Percentiles rank a stretch among this genome's conserved stretches.
Evolutionary conservation across 2,329 filamentous ascomycete species (phyloP).

Genomic region (Geoglossum cookeanum): DNA sequence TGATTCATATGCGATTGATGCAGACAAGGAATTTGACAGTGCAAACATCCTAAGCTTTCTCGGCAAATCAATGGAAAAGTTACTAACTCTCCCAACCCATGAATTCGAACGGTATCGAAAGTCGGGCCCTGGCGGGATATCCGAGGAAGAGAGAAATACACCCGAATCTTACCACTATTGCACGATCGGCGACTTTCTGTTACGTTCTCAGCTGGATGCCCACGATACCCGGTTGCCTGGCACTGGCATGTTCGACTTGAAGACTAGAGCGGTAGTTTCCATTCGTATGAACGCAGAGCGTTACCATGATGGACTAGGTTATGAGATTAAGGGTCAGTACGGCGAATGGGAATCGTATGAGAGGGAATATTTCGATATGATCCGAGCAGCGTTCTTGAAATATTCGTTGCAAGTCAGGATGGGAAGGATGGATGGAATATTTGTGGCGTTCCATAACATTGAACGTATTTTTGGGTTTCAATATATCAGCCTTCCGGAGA

Average conservation of each 20-base stretch:
- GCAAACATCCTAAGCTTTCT: constrained; percentile 80
- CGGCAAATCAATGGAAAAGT: constrained; percentile 91
- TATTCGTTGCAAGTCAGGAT: constrained; percentile 94
- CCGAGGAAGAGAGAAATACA: constrained; percentile 50
- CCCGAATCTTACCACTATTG: constrained; percentile 79
- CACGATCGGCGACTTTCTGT: constrained; percentile 67
- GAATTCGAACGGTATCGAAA: constrained; percentile 75
- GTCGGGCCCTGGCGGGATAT: constrained; percentile 45
- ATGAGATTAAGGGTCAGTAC: constrained; percentile 60
- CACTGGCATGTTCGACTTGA: constrained; percentile 86
- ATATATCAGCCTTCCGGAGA: constrained; percentile 69
- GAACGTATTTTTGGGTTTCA: constrained; percentile 95
- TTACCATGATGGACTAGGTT: constrained; percentile 59
- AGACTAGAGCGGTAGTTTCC: constrained; percentile 78
- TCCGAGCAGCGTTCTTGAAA: constrained; percentile 81
- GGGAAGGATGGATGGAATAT: constrained; percentile 97
- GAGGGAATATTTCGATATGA: constrained; percentile 93
- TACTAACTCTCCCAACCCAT: constrained; percentile 63
- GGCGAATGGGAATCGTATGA: constrained; percentile 85
- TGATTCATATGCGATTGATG: constrained; percentile 83
- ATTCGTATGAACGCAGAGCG: constrained; percentile 70
- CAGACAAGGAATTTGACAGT: constrained; percentile 77
- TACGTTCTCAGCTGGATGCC: constrained; percentile 90
- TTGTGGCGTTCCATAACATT: constrained; percentile 90
- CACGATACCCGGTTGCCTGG: constrained; percentile 72